Conservation (phyloP, 2,329 filamentous ascomycete species). For the Fusarium decemcellulare region DNA sequence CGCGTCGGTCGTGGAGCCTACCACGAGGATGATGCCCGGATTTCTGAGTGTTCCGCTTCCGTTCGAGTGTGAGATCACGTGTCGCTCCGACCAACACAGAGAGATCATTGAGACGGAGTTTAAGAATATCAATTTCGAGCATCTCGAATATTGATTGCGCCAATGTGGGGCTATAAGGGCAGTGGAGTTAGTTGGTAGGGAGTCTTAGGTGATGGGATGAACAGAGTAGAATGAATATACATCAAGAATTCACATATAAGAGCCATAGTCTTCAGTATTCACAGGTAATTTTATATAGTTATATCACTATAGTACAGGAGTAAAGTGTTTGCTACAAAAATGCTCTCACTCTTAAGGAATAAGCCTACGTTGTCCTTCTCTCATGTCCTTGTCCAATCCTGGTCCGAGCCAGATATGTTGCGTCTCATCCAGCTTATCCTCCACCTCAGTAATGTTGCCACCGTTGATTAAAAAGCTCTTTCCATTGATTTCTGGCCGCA, state of each 20-base stretch:
- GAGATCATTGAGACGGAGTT: neutral
- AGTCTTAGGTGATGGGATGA: too few species aligned
- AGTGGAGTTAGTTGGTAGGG: too few species aligned
- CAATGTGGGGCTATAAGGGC: too few species aligned
- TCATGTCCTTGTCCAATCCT: conserved; percentile 5
- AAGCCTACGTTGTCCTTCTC: conserved; percentile 17
- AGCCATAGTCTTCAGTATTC: too few species aligned
- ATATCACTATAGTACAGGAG: too few species aligned
- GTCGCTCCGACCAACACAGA: conserved; percentile 10
- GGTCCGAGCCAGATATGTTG: conserved; percentile 10
- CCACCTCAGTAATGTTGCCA: conserved; percentile 12
- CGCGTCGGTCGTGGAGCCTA: conserved; percentile 16
- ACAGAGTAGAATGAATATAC: too few species aligned
- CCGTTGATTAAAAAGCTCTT: conserved; percentile 19
- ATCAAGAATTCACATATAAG: too few species aligned
- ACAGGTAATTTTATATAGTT: too few species aligned
- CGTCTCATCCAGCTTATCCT: conserved; percentile 18
- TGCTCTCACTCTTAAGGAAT: neutral
- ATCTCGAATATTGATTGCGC: neutral
- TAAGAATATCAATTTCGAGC: neutral
- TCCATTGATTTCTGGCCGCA: conserved; percentile 8
- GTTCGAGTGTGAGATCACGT: conserved; percentile 21
- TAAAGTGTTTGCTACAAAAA: too few species aligned
- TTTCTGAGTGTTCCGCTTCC: conserved; percentile 31
- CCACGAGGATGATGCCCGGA: conserved; percentile 22